Percentiles rank a stretch among this genome's conserved stretches.
These are phyloP conservation scores for Phytophthora megakarya DNA, from an alignment of 352 stramenopile genomes.

Conservation along the genomic window DNA sequence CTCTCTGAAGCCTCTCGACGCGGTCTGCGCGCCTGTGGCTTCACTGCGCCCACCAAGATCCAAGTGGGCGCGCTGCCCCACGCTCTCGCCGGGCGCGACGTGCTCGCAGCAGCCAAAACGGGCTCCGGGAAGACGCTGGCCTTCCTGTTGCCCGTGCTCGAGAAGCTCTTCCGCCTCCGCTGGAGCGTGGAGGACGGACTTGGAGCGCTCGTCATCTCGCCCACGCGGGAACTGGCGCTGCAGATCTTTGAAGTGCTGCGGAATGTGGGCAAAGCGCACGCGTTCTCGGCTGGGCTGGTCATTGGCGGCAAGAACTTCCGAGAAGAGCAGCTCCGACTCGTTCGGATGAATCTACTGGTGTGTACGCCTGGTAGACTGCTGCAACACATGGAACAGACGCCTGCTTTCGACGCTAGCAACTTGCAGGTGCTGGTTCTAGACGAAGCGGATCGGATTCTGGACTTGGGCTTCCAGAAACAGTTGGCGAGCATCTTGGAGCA, in stretches of 20 bases:
- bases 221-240: constrained; percentile 97
- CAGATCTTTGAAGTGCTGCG: constrained; percentile 99
- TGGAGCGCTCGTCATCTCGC: constrained; percentile 96
- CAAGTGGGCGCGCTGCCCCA: constrained; percentile 89
- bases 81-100: constrained; percentile 88
- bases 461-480: constrained; percentile 99
- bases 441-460: constrained; percentile 99
- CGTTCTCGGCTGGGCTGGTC: constrained; percentile 96
- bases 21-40: constrained; percentile 75
- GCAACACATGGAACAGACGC: constrained; percentile 99
- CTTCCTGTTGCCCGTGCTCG: constrained; percentile 89
- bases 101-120: constrained; percentile 93
- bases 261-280: constrained; percentile 94
- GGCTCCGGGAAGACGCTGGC: constrained; percentile 95
- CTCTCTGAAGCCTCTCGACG: constrained; percentile 82
- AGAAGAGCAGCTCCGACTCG: constrained; percentile 95
- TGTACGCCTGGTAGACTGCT: constrained; percentile 96
- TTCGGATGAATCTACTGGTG: constrained; percentile 97
- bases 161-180: constrained; percentile 88
- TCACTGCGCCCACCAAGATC: constrained; percentile 89
- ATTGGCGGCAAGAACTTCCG: constrained; percentile 96
- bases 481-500: constrained; percentile 97
- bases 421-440: constrained; percentile 98
- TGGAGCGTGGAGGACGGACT: constrained; percentile 94
- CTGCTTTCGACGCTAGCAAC: constrained; percentile 94